A percentile compares a stretch with the other conserved stretches of the same genome.
Conservation (phyloP, 441 rosid genomes). For the Hypseocharis bilobata region DNA sequence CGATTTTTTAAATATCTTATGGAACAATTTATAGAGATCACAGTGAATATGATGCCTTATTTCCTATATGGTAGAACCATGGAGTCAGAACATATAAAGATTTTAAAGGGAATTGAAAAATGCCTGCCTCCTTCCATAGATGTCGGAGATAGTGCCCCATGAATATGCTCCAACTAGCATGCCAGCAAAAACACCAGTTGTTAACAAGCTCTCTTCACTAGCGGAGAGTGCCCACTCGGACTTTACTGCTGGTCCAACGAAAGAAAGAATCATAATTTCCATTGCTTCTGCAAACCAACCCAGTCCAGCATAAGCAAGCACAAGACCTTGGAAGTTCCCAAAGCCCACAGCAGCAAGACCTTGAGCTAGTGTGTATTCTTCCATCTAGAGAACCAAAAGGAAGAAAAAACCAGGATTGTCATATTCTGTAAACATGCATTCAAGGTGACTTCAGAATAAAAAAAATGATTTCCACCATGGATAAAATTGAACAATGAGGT, state of each 20-base stretch:
- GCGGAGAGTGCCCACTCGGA: constrained; percentile 65
- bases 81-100: background rate
- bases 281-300: constrained; percentile 90
- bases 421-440: background rate
- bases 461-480: background rate
- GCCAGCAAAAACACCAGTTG: constrained; percentile 75
- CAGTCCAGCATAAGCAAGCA: constrained; percentile 83
- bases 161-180: constrained; percentile 83
- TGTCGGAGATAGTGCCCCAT: constrained; percentile 83
- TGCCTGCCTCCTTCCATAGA: constrained; percentile 62
- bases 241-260: constrained; percentile 75
- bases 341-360: constrained; percentile 72
- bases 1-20: background rate
- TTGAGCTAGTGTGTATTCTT: constrained; percentile 64
- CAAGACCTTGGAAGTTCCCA: constrained; percentile 65
- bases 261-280: constrained; percentile 96
- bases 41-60: background rate
- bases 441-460: background rate
- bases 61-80: background rate
- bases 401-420: background rate
- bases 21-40: background rate
- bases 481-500: too few species aligned
- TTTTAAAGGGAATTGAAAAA: background rate
- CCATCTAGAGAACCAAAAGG: constrained; percentile 35
- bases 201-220: constrained; percentile 57